A percentile compares a stretch with the other conserved stretches of the same genome.
These are phyloP conservation scores for Aspergillus amoenus DNA, from an alignment of 2,329 filamentous ascomycete genomes.

Conservation along the genomic window DNA sequence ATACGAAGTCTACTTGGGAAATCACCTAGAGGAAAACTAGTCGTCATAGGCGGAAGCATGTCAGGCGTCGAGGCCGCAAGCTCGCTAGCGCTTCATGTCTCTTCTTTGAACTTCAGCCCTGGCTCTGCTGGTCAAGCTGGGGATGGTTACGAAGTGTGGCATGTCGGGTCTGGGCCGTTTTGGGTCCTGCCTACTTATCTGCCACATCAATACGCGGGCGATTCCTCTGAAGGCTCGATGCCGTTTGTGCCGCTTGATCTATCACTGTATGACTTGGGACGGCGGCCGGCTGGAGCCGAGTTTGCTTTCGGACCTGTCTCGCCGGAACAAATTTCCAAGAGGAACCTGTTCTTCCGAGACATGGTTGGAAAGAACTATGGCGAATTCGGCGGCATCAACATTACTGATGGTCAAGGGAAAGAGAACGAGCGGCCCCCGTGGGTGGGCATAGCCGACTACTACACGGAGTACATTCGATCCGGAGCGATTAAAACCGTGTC, in stretches of 20 bases:
- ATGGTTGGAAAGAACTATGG: conserved; percentile 49
- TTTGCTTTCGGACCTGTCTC: conserved; percentile 67
- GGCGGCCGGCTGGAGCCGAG: conserved; percentile 55
- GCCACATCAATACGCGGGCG: conserved; percentile 29
- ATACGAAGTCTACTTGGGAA: conserved; percentile 10
- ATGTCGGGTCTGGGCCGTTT: conserved; percentile 67
- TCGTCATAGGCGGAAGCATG: conserved; percentile 78
- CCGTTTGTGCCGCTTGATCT: conserved; percentile 73
- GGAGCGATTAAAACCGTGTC: conserved; percentile 55
- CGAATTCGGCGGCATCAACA: conserved; percentile 32
- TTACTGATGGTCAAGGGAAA: conserved; percentile 38
- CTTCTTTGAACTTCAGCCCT: conserved; percentile 53
- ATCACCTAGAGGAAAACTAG: conserved; percentile 55
- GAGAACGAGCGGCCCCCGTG: conserved; percentile 58
- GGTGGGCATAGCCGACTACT: conserved; percentile 69
- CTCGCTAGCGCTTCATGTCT: conserved; percentile 69
- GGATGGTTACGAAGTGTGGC: conserved; percentile 54
- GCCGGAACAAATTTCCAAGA: conserved; percentile 54
- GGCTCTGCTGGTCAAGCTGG: conserved; percentile 47
- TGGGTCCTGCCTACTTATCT: conserved; percentile 66
- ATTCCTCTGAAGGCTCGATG: conserved; percentile 20
- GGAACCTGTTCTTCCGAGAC: conserved; percentile 50
- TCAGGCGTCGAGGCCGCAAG: conserved; percentile 77
- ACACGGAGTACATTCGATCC: conserved; percentile 70
- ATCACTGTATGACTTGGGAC: conserved; percentile 66